Percentiles rank a stretch among this genome's conserved stretches.
These are phyloP conservation scores for Bolboschoenus planiculmis DNA, from an alignment of 176 grass and related monocot genomes.

Conservation along the genomic window DNA sequence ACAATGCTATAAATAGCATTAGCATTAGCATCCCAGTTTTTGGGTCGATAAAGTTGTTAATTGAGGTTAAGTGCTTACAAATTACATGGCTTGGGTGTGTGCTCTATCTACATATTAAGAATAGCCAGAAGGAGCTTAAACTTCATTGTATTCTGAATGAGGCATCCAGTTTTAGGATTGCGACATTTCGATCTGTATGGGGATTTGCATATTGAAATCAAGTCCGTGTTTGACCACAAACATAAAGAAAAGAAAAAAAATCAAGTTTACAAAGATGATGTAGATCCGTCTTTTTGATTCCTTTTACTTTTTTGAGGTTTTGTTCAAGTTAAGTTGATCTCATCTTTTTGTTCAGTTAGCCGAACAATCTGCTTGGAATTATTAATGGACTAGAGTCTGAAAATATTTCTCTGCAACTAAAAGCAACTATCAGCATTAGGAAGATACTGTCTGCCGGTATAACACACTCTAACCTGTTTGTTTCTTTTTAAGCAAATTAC, in stretches of 20 bases:
- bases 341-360: conserved; percentile 53
- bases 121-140: background rate
- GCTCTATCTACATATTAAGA: background rate
- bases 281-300: background rate
- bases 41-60: background rate
- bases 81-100: background rate
- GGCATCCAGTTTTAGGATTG: background rate
- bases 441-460: conserved; percentile 75
- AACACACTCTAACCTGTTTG: background rate
- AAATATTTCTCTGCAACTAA: conserved; percentile 42
- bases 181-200: background rate
- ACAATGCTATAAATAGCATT: background rate
- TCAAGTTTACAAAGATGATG: background rate
- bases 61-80: background rate
- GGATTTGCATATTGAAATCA: background rate
- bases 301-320: background rate
- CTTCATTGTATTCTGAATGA: background rate
- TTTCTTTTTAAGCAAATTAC: background rate
- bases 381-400: conserved; percentile 60
- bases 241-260: no score
- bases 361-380: conserved; percentile 45
- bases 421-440: conserved; percentile 63
- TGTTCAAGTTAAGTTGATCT: conserved; percentile 27
- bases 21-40: background rate
- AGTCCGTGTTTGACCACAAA: no score